Evolutionary conservation across 2,329 filamentous ascomycete species (phyloP).

Genomic region (Microdochium bolleyi): DNA sequence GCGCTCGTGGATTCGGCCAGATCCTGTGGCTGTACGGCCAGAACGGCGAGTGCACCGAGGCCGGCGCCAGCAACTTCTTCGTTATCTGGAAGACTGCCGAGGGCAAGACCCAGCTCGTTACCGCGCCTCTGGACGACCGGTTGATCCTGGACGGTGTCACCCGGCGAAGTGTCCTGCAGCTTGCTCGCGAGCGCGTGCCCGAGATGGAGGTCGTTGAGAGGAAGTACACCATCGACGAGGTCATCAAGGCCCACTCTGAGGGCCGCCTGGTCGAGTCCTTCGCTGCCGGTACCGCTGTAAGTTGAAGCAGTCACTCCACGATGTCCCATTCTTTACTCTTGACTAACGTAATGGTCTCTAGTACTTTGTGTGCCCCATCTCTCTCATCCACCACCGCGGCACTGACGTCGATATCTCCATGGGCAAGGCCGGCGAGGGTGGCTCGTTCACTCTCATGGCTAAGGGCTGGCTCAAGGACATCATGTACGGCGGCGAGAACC

Average conservation of each 20-base stretch:
- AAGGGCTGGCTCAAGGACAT: conserved; percentile 64
- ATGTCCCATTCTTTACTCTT: too few species aligned
- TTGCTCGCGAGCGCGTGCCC: conserved; percentile 56
- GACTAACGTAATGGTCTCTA: conserved; percentile 20
- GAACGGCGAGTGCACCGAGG: conserved; percentile 76
- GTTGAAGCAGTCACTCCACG: too few species aligned
- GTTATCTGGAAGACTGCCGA: conserved; percentile 65
- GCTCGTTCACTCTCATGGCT: conserved; percentile 49
- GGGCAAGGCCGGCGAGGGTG: conserved; percentile 41
- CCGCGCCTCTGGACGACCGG: conserved; percentile 73
- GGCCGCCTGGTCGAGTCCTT: conserved; percentile 79
- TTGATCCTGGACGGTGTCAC: conserved; percentile 87
- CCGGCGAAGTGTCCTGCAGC: conserved; percentile 68
- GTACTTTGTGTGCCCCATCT: conserved; percentile 66
- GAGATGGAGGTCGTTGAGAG: conserved; percentile 70
- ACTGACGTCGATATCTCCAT: conserved; percentile 56
- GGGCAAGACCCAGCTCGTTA: conserved; percentile 63
- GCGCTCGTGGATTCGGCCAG: conserved; percentile 70
- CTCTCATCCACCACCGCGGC: conserved; percentile 59
- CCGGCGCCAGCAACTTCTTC: conserved; percentile 89
- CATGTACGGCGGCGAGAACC: conserved; percentile 64
- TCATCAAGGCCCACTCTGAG: conserved; percentile 64
- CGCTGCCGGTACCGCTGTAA: conserved; percentile 76
- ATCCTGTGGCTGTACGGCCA: conserved; percentile 88
- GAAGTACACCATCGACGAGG: conserved; percentile 72